A percentile compares a stretch with the other conserved stretches of the same genome.
phyloP scores from a whole-genome alignment of 176 grass and related monocot species.

The Avena insularis region DNA sequence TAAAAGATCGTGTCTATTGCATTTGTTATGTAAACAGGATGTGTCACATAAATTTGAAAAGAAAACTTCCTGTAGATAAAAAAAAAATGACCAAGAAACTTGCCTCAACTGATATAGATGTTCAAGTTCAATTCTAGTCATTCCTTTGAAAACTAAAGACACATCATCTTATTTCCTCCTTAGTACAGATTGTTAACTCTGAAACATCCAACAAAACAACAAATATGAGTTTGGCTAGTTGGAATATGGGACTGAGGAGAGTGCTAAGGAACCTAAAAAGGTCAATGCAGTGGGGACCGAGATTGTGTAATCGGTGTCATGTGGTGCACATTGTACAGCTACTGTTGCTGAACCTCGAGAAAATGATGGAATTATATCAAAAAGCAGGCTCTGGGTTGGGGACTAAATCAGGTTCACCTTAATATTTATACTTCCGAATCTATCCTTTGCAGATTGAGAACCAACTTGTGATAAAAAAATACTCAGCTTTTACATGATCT shows the following conservation, averaged over 20 bases:
- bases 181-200: too few relatives aligned
- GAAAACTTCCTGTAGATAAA: too few relatives aligned
- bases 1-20: too few relatives aligned
- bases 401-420: constrained; percentile 87
- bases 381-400: constrained; percentile 89
- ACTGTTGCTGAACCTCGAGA: constrained; percentile 86
- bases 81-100: too few relatives aligned
- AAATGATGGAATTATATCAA: constrained; percentile 70
- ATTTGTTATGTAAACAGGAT: too few relatives aligned
- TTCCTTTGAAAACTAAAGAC: too few relatives aligned
- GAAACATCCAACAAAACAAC: too few relatives aligned
- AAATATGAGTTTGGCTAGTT: constrained; percentile 84
- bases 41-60: too few relatives aligned
- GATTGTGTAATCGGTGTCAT: constrained; percentile 88
- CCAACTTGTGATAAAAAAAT: constrained; percentile 20
- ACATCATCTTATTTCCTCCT: too few relatives aligned
- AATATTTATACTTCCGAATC: constrained; percentile 15
- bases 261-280: constrained; percentile 69
- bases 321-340: constrained; percentile 97
- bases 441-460: constrained; percentile 12
- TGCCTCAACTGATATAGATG: too few relatives aligned
- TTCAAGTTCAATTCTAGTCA: too few relatives aligned
- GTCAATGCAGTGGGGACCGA: constrained; percentile 76
- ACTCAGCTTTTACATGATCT: constrained; percentile 46
- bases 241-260: constrained; percentile 93